phyloP scores from a whole-genome alignment of 208 protist genomes.

The Trypanosoma melophagium region DNA sequence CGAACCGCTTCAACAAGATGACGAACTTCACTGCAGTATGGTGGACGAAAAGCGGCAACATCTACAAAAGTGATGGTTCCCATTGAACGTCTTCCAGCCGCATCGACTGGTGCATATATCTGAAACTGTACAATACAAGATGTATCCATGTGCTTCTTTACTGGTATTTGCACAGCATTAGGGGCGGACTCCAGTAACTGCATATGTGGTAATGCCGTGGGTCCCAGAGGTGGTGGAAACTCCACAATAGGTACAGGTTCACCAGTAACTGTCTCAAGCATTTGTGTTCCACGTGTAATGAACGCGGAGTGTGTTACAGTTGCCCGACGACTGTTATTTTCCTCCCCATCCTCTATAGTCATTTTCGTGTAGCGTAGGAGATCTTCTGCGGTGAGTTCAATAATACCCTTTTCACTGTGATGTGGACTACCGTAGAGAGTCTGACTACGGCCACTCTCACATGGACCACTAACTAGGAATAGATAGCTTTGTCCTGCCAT shows the following conservation, averaged over 20 bases:
- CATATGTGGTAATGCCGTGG: slow-evolving; percentile 72
- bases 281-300: slow-evolving; percentile 58
- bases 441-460: slow-evolving; percentile 81
- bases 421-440: slow-evolving; percentile 87
- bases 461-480: slow-evolving; percentile 73
- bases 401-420: slow-evolving; percentile 72
- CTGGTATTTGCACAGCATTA: slow-evolving; percentile 61
- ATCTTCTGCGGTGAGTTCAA: slow-evolving; percentile 77
- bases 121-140: slow-evolving; percentile 86
- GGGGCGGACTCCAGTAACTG: slow-evolving; percentile 53
- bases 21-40: slow-evolving; percentile 63
- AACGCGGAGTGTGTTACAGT: slow-evolving; percentile 83
- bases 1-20: slow-evolving; percentile 72
- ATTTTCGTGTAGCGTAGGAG: slow-evolving; percentile 30
- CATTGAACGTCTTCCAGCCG: slow-evolving; percentile 69
- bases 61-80: slow-evolving; percentile 88
- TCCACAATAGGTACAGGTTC: slow-evolving; percentile 62
- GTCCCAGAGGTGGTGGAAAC: slow-evolving; percentile 76
- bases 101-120: slow-evolving; percentile 77
- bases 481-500: slow-evolving; percentile 81
- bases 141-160: slow-evolving; percentile 71
- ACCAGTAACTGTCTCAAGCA: slow-evolving; percentile 59
- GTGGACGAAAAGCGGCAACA: slow-evolving; percentile 64
- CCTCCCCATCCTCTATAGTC: slow-evolving; percentile 1
- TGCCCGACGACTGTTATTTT: slow-evolving; percentile 23